A percentile compares a stretch with the other conserved stretches of the same genome.
phyloP scores from a whole-genome alignment of 2,329 filamentous ascomycete genomes.

The Aspergillus ibericus region DNA sequence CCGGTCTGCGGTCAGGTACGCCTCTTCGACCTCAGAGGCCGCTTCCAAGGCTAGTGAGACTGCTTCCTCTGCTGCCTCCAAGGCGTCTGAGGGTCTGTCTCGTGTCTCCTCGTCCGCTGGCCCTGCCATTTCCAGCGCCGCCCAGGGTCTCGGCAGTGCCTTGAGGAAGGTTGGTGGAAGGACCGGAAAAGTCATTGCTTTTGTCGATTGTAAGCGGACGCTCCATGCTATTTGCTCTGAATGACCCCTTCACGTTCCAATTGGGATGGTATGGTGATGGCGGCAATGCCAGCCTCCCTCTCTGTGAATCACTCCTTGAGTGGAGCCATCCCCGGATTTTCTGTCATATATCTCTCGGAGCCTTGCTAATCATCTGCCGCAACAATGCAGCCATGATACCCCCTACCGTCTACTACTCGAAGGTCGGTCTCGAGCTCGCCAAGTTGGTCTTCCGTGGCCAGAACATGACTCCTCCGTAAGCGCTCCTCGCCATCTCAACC shows the following conservation, averaged over 20 bases:
- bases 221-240: constrained; percentile 7
- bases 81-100: constrained; percentile 80
- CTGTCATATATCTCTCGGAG: not conserved
- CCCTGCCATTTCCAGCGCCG: constrained; percentile 71
- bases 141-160: constrained; percentile 64
- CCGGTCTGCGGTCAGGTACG: constrained; percentile 47
- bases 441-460: constrained; percentile 85
- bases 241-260: not conserved
- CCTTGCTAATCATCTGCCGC: constrained; percentile 24
- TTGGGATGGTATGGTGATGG: not conserved
- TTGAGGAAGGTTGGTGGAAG: constrained; percentile 78
- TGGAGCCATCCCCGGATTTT: constrained; percentile 1
- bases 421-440: constrained; percentile 80
- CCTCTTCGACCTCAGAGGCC: constrained; percentile 48
- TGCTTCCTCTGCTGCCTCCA: constrained; percentile 48
- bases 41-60: constrained; percentile 48
- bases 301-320: not conserved
- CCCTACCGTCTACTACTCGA: constrained; percentile 85
- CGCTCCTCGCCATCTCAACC: constrained; percentile 21
- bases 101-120: constrained; percentile 78
- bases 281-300: not conserved
- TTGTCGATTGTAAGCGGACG: constrained; percentile 75
- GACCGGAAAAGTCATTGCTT: constrained; percentile 73
- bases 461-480: constrained; percentile 95
- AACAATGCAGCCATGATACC: constrained; percentile 73